Conservation (phyloP, 164 flowering plant species). For the Cinnamomum chago region DNA sequence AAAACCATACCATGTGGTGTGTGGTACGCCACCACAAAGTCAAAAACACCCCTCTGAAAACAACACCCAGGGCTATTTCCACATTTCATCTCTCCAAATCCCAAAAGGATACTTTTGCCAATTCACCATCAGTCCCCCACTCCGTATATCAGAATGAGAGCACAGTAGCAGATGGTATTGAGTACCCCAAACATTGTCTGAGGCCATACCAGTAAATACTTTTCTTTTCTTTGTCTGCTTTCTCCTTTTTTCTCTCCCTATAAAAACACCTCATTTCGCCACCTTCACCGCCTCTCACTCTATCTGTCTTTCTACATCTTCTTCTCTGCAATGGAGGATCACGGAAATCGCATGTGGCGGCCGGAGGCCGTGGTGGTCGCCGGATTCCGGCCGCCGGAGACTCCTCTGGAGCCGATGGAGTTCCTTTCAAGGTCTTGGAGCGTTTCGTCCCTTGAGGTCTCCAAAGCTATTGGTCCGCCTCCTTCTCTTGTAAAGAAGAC, state of each 20-base stretch:
- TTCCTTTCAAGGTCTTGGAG: constrained; percentile 96
- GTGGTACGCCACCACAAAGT: too few relatives aligned
- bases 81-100: too few relatives aligned
- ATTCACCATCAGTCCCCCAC: neutral
- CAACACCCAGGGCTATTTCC: too few relatives aligned
- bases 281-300: neutral
- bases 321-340: constrained; percentile 15
- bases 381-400: constrained; percentile 71
- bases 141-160: too few relatives aligned
- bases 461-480: constrained; percentile 59
- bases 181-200: neutral
- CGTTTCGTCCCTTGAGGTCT: constrained; percentile 72
- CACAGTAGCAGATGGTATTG: too few relatives aligned
- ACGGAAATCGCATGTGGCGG: constrained; percentile 10
- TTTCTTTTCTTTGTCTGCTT: neutral
- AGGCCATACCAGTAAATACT: neutral
- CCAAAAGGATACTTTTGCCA: neutral
- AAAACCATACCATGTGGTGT: too few relatives aligned
- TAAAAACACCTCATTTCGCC: constrained; percentile 14
- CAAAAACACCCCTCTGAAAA: too few relatives aligned
- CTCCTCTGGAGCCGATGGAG: constrained; percentile 93
- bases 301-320: constrained; percentile 6
- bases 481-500: constrained; percentile 15
- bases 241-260: neutral
- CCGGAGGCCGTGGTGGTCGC: constrained; percentile 10